Percentiles rank a stretch among this genome's conserved stretches.
phyloP scores from a whole-genome alignment of 1,139 yeast species.

The Blastobotrys capitulatus region DNA sequence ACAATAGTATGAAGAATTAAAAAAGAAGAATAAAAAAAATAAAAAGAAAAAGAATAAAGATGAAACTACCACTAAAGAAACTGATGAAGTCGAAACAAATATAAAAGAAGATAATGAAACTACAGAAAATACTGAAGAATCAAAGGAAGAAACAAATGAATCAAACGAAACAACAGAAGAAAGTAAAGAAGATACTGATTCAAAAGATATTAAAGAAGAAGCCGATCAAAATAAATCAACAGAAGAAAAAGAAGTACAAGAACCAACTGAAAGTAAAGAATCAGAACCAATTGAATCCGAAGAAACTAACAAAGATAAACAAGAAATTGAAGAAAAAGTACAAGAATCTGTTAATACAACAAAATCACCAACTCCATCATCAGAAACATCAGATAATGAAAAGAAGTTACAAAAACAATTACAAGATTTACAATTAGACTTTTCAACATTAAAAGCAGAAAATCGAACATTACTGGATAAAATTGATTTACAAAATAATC shows the following conservation, averaged over 20 bases:
- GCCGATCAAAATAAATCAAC: constrained; percentile 14
- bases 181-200: constrained; percentile 13
- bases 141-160: constrained; percentile 18
- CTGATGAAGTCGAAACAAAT: constrained; percentile 15
- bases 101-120: constrained; percentile 15
- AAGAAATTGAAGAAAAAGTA: constrained; percentile 10
- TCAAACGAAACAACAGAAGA: constrained; percentile 15
- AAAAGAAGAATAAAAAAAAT: constrained; percentile 50
- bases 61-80: background rate
- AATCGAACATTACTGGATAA: constrained; percentile 21
- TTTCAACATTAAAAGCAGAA: constrained; percentile 27
- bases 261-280: background rate
- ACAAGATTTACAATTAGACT: constrained; percentile 24
- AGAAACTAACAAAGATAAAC: constrained; percentile 10
- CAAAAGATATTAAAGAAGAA: constrained; percentile 12
- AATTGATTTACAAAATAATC: constrained; percentile 1
- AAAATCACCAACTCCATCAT: too few relatives aligned
- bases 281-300: constrained; percentile 12
- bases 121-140: constrained; percentile 24
- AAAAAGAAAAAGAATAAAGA: constrained; percentile 35
- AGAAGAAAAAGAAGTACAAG: constrained; percentile 7
- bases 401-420: constrained; percentile 5
- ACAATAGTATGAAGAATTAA: constrained; percentile 49
- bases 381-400: background rate
- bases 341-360: constrained; percentile 6